phyloP scores from a whole-genome alignment of 2,329 filamentous ascomycete species.

The Colletotrichum sp. region DNA sequence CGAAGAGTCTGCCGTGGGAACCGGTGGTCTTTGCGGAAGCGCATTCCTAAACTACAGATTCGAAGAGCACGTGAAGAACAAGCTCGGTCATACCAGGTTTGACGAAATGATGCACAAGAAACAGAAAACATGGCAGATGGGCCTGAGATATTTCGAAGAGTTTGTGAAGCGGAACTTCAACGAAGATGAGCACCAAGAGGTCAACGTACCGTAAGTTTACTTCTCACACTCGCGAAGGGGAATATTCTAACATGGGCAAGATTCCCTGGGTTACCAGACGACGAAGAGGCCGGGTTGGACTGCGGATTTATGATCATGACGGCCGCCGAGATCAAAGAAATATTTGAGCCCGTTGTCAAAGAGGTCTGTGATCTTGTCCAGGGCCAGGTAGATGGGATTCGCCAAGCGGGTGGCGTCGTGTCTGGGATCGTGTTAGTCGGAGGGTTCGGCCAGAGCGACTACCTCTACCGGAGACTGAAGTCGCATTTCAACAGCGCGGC shows the following conservation, averaged over 20 bases:
- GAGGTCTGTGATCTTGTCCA: slow-evolving; percentile 72
- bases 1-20: slow-evolving; percentile 81
- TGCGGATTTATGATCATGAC: slow-evolving; percentile 78
- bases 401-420: slow-evolving; percentile 65
- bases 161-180: slow-evolving; percentile 87
- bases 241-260: slow-evolving; percentile 30
- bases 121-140: slow-evolving; percentile 81
- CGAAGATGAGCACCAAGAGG: slow-evolving; percentile 76
- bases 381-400: slow-evolving; percentile 69
- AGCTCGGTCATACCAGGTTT: slow-evolving; percentile 71
- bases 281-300: slow-evolving; percentile 76
- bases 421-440: slow-evolving; percentile 82
- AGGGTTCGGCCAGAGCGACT: slow-evolving; percentile 81
- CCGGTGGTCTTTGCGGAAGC: slow-evolving; percentile 77
- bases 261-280: slow-evolving; percentile 77
- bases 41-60: slow-evolving; percentile 83
- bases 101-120: slow-evolving; percentile 80
- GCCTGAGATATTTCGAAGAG: slow-evolving; percentile 80
- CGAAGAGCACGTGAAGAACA: slow-evolving; percentile 74
- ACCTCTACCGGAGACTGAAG: slow-evolving; percentile 75
- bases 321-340: slow-evolving; percentile 71
- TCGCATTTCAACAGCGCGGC: slow-evolving; percentile 66
- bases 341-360: slow-evolving; percentile 77
- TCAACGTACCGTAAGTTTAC: slow-evolving; percentile 71
- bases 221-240: not conserved